These are phyloP conservation scores for Rhinocladiella similis DNA, from an alignment of 2,329 filamentous ascomycete species.

Conservation along the genomic window DNA sequence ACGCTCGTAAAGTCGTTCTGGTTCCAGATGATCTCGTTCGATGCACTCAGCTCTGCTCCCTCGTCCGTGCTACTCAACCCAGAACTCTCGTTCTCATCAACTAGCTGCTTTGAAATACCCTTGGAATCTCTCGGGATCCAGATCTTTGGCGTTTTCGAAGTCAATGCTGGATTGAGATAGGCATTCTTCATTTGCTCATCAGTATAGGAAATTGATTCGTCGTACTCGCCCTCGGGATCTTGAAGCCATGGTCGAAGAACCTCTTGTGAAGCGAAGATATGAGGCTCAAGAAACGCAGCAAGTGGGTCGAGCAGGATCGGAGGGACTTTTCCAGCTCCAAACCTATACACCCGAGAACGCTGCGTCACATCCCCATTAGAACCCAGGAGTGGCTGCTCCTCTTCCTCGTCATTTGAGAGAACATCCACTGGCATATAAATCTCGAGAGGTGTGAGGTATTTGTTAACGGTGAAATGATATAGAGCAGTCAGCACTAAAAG, in stretches of 20 bases:
- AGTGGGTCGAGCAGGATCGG: slow-evolving; percentile 70
- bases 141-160: slow-evolving; percentile 62
- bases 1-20: slow-evolving; percentile 42
- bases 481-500: slow-evolving; percentile 74
- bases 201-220: slow-evolving; percentile 72
- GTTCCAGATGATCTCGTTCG: slow-evolving; percentile 65
- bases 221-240: slow-evolving; percentile 57
- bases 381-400: slow-evolving; percentile 31
- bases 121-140: slow-evolving; percentile 79
- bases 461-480: slow-evolving; percentile 64
- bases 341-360: slow-evolving; percentile 12
- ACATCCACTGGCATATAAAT: slow-evolving; percentile 73
- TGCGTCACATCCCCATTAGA: slow-evolving; percentile 6
- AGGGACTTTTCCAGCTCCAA: slow-evolving; percentile 17
- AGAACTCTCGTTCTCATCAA: slow-evolving; percentile 75
- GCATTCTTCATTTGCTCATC: slow-evolving; percentile 64
- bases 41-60: slow-evolving; percentile 67
- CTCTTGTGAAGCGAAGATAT: slow-evolving; percentile 25
- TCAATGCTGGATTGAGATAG: slow-evolving; percentile 72
- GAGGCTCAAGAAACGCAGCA: slow-evolving; percentile 57
- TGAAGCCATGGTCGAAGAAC: slow-evolving; percentile 28
- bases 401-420: slow-evolving; percentile 20
- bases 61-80: slow-evolving; percentile 75
- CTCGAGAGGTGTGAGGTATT: slow-evolving; percentile 46
- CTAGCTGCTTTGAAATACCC: slow-evolving; percentile 73